Evolutionary conservation across 371 early-diverging fungal genomes (phyloP).

Genomic region (Mortierella sp.): DNA sequence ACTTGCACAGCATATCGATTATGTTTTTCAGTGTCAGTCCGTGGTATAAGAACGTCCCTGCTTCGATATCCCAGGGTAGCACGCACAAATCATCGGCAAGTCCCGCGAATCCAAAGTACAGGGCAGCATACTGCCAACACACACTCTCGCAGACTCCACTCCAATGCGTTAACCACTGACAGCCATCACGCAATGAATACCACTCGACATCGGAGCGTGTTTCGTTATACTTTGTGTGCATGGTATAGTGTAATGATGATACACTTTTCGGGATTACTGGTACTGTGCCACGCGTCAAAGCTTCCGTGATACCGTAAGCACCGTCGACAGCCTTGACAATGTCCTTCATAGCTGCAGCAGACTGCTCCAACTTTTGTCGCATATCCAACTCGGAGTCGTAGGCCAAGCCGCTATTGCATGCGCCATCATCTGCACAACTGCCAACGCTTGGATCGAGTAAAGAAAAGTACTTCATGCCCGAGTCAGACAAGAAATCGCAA

Average conservation of each 20-base stretch:
- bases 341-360: not conserved
- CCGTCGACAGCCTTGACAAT: too few species aligned
- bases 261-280: not conserved
- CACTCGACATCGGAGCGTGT: not conserved
- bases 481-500: not conserved
- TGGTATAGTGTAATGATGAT: not conserved
- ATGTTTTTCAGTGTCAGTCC: not conserved
- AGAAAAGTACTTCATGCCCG: not conserved
- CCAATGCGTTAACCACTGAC: not conserved
- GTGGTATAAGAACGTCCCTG: not conserved
- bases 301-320: too few species aligned
- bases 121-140: not conserved
- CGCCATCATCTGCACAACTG: not conserved
- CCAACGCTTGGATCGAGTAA: not conserved
- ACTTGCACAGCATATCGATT: not conserved
- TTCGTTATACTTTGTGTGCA: not conserved
- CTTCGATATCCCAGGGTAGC: not conserved
- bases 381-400: not conserved
- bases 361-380: not conserved
- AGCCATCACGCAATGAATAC: not conserved
- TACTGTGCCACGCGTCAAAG: not conserved
- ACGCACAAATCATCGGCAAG: not conserved
- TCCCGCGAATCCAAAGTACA: not conserved
- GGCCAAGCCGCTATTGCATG: not conserved
- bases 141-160: not conserved